Evolutionary conservation across 2,329 filamentous ascomycete genomes (phyloP), one percentile per base, ranked within the genome.

Genomic region (Pseudogymnoascus sp.): DNA sequence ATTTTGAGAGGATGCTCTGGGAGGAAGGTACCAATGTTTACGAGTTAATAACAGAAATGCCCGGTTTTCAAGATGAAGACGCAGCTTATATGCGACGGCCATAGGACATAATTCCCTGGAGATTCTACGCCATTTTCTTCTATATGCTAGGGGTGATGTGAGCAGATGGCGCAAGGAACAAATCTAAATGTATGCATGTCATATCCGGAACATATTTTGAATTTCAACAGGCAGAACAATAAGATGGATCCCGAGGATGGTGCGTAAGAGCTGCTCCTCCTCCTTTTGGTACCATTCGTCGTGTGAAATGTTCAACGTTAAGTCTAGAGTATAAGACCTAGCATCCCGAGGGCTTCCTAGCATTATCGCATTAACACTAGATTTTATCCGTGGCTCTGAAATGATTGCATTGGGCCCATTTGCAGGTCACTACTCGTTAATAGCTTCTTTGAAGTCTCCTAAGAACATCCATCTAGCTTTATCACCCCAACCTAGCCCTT

Each of bases 381-480:
- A 21, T 42, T 42, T 42, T 42, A 16, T 21, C 16, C 38, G 7
- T 42, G 38, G 38, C 16, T 21, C 38, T 42, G 38, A 42, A 42
- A 42, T 42, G 38, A 42, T 42, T 42, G 38, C 38, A 42, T 42
- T 42, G 38, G 16, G 16, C 38, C 38, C 16, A 21, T 21, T 42
- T 42, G 38, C 8, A 16, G 38, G 38, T 33, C 59, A 38, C 59
- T 61, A 29, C 21, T 65, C 42, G 35, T 67, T 53, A 11, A 81
- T 72, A 0, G 77, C 79, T 29, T 73, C 70, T 6, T 76, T 74
- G 66, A 81, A 82, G 64, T 83, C 81, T 35, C 72, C 75, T 67
- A 84, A 70, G 68, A 84, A 85, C 62, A 74, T 68, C 77, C 81
- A 85, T 35, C 76, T 71, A 1, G 71, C 71, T 65, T 79, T 77